phyloP scores from a whole-genome alignment of 2,329 filamentous ascomycete species.

The Fusarium sp. region DNA sequence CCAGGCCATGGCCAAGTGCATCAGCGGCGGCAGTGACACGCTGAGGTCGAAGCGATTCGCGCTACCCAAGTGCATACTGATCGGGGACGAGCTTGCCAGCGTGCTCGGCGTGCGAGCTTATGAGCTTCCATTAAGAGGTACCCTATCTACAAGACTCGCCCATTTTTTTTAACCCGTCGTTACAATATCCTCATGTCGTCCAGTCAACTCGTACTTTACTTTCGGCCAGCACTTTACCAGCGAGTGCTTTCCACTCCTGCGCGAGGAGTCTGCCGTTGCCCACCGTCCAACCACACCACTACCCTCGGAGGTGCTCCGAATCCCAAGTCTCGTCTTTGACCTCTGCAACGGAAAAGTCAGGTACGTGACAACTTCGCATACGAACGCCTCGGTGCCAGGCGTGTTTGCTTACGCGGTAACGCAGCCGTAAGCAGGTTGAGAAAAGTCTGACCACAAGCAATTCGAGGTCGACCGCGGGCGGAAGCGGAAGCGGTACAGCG shows the following conservation, averaged over 20 bases:
- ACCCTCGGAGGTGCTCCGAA: conserved; percentile 37
- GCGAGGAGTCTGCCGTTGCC: conserved; percentile 36
- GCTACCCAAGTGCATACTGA: conserved; percentile 41
- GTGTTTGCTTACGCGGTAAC: conserved; percentile 20
- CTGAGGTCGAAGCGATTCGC: conserved; percentile 42
- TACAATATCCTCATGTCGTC: conserved; percentile 23
- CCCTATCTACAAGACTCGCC: conserved; percentile 11
- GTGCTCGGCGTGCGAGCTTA: conserved; percentile 39
- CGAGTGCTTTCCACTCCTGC: conserved; percentile 40
- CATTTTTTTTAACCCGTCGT: neutral
- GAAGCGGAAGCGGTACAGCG: conserved; percentile 17
- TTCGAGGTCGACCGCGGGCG: conserved; percentile 29
- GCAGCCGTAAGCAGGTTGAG: conserved; percentile 39
- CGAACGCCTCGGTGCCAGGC: neutral
- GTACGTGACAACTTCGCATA: conserved; percentile 17
- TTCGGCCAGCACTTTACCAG: conserved; percentile 41
- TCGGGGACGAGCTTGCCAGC: conserved; percentile 39
- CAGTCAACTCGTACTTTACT: conserved; percentile 42
- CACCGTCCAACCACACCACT: conserved; percentile 36
- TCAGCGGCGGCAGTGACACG: conserved; percentile 40
- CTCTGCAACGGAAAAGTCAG: conserved; percentile 40
- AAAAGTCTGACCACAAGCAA: conserved; percentile 36
- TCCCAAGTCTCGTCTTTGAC: conserved; percentile 39
- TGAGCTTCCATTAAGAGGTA: conserved; percentile 42
- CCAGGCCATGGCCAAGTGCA: conserved; percentile 39